Percentiles rank a stretch among this genome's conserved stretches.
Evolutionary conservation across 768 basidiomycete genomes (phyloP).

Genomic region (Psilocybe azurescens): DNA sequence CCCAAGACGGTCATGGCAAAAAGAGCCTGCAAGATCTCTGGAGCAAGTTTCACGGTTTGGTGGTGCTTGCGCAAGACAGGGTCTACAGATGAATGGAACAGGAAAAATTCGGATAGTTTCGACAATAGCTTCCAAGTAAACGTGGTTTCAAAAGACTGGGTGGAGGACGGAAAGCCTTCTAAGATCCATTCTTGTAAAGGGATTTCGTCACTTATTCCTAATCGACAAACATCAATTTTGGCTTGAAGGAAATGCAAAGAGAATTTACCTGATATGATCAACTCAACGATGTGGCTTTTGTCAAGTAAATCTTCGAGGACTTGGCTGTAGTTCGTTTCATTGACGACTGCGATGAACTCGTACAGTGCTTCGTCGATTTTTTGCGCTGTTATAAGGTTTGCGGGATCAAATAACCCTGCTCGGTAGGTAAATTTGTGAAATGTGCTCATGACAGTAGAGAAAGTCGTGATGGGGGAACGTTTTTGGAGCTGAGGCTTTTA

Average conservation of each 20-base stretch:
- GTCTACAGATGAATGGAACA: conserved; percentile 5
- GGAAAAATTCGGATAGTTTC: conserved; percentile 18
- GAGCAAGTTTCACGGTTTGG: conserved; percentile 27
- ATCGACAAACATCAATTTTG: not conserved
- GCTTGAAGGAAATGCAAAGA: not conserved
- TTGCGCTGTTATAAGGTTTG: conserved; percentile 19
- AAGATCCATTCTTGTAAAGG: conserved; percentile 30
- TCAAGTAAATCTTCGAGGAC: conserved; percentile 29
- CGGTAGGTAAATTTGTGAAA: conserved; percentile 24
- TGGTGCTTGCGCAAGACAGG: conserved; percentile 12
- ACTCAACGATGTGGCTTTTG: conserved; percentile 25
- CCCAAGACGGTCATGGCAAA: conserved; percentile 17
- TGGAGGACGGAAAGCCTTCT: conserved; percentile 33
- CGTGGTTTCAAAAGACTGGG: conserved; percentile 7
- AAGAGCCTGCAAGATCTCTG: conserved; percentile 27
- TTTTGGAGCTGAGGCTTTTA: conserved; percentile 10
- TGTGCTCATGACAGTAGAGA: conserved; percentile 22
- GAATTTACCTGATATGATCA: conserved; percentile 30
- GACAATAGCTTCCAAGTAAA: conserved; percentile 7
- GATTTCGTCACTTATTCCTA: conserved; percentile 16
- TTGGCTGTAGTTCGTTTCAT: conserved; percentile 21
- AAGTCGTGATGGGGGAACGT: not conserved
- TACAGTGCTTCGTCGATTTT: conserved; percentile 24
- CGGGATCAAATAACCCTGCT: conserved; percentile 22
- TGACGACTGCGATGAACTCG: conserved; percentile 29